phyloP scores from a whole-genome alignment of 306 rosid species.

The Lathyrus aphaca region DNA sequence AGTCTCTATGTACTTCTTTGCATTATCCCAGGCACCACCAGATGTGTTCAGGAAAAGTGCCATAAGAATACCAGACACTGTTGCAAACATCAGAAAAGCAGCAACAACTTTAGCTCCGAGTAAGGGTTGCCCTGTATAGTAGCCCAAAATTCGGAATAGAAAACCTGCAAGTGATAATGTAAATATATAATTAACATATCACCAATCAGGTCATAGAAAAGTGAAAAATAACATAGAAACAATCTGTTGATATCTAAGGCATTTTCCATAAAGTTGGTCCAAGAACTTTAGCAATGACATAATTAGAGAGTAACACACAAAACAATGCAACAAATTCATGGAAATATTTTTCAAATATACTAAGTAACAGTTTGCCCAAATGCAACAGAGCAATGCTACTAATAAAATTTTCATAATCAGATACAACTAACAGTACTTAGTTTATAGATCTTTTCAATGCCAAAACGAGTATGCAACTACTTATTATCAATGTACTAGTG shows the following conservation, averaged over 20 bases:
- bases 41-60: constrained; percentile 97
- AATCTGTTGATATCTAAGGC: constrained; percentile 15
- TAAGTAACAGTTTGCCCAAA: constrained; percentile 15
- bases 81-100: constrained; percentile 89
- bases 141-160: constrained; percentile 84
- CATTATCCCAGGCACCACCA: constrained; percentile 99
- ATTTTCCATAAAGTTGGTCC: constrained; percentile 19
- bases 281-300: constrained; percentile 18
- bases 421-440: background rate
- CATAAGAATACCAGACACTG: constrained; percentile 96
- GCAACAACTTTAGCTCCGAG: constrained; percentile 98
- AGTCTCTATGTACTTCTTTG: constrained; percentile 95
- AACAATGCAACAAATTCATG: constrained; percentile 3
- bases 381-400: constrained; percentile 16
- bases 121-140: constrained; percentile 87
- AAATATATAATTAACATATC: constrained; percentile 25
- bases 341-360: constrained; percentile 15
- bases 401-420: background rate
- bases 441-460: constrained; percentile 26
- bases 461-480: background rate
- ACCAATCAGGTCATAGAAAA: constrained; percentile 8
- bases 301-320: constrained; percentile 6
- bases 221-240: background rate
- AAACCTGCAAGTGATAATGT: constrained; percentile 66
- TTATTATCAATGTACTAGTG: constrained; percentile 22